A percentile compares a stretch with the other conserved stretches of the same genome.
Conservation (phyloP, 371 early-diverging fungal species). For the Choanephora cucurbitarum region DNA sequence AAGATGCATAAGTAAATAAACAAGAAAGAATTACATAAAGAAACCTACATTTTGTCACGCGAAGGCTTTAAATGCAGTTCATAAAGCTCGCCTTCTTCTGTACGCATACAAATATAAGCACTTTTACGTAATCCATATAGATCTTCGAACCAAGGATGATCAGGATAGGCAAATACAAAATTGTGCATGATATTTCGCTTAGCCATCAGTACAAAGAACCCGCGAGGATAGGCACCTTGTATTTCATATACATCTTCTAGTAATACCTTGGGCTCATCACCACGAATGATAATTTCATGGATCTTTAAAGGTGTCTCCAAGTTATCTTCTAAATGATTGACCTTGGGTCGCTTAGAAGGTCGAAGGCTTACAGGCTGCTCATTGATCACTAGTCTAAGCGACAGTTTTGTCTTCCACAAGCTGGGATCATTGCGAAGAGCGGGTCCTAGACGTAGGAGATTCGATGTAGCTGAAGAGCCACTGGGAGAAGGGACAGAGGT, state of each 20-base stretch:
- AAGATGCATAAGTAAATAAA: not conserved
- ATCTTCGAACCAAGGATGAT: constrained; percentile 56
- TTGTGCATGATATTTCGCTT: constrained; percentile 52
- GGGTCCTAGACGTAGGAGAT: not conserved
- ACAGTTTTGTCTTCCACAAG: constrained; percentile 31
- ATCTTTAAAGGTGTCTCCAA: constrained; percentile 26
- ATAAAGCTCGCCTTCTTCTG: constrained; percentile 58
- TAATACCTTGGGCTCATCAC: constrained; percentile 48
- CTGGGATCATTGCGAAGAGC: constrained; percentile 2
- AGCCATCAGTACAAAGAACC: constrained; percentile 64
- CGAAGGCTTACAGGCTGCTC: constrained; percentile 21
- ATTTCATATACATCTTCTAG: constrained; percentile 60
- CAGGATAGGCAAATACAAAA: constrained; percentile 68
- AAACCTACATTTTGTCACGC: constrained; percentile 59
- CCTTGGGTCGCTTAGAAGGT: constrained; percentile 7
- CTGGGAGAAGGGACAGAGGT: not conserved
- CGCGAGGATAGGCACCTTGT: constrained; percentile 59
- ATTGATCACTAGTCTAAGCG: constrained; percentile 24
- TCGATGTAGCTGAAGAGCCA: not conserved
- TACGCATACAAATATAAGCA: constrained; percentile 53
- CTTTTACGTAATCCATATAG: constrained; percentile 55
- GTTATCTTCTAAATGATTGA: not conserved
- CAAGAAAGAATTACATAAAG: not conserved
- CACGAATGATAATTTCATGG: constrained; percentile 32
- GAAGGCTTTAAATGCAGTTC: constrained; percentile 75